A percentile compares a stretch with the other conserved stretches of the same genome.
Conservation (phyloP, 169 alveolate genomes). For the Eimeria sp. region DNA sequence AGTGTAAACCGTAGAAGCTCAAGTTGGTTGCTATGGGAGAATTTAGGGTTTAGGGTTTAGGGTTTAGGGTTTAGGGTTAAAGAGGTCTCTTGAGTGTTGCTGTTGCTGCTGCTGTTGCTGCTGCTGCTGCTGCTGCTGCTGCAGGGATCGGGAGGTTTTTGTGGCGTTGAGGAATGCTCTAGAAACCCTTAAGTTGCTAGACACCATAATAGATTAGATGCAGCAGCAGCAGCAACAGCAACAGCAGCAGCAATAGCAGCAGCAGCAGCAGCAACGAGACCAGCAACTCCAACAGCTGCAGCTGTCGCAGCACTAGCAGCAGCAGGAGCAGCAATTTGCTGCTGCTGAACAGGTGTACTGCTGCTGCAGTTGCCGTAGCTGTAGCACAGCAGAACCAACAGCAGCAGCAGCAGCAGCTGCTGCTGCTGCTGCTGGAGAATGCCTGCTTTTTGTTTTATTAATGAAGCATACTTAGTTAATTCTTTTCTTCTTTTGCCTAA, state of each 20-base stretch:
- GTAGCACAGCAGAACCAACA: not conserved
- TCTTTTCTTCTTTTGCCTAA: no score
- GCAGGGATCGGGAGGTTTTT: conserved; percentile 57
- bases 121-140: conserved; percentile 50
- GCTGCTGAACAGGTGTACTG: not conserved
- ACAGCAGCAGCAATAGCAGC: not conserved
- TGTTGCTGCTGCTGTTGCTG: not conserved
- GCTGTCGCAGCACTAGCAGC: not conserved
- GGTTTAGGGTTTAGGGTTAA: not conserved
- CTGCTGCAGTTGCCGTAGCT: not conserved
- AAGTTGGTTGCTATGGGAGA: not conserved
- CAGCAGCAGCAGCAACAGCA: not conserved
- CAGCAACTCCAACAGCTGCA: not conserved
- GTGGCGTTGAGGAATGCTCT: conserved; percentile 30
- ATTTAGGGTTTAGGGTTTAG: not conserved
- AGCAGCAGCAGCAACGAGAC: not conserved
- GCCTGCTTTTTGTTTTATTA: not conserved
- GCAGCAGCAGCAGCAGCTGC: not conserved
- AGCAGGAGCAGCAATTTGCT: not conserved
- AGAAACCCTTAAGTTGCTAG: conserved; percentile 29
- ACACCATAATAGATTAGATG: not conserved
- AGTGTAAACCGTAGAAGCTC: not conserved
- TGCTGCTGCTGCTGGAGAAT: not conserved
- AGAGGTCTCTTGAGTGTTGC: not conserved
- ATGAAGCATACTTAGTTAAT: no score